Conservation (phyloP, 208 protist genomes). For the Wallacemonas sp. region DNA sequence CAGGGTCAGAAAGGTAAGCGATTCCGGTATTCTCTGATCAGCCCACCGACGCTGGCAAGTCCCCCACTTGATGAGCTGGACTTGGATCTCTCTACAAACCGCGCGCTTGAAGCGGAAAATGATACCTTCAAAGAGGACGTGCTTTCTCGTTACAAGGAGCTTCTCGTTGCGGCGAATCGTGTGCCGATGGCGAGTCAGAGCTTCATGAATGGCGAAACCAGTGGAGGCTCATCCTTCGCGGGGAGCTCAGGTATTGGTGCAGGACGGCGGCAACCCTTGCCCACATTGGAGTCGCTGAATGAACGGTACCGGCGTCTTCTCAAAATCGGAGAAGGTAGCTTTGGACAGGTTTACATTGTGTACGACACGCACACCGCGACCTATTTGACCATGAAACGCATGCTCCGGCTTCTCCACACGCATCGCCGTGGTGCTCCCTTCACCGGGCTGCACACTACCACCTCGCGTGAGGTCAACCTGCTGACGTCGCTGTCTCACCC, state of each 20-base stretch:
- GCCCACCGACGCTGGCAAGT: slow-evolving; percentile 4
- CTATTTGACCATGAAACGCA: slow-evolving; percentile 87
- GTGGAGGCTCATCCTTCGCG: slow-evolving; percentile 1
- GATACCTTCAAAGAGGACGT: slow-evolving; percentile 13
- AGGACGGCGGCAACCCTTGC: background rate
- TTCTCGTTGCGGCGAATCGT: slow-evolving; percentile 10
- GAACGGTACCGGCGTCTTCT: slow-evolving; percentile 60
- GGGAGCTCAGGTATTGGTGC: background rate
- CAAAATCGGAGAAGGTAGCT: slow-evolving; percentile 87
- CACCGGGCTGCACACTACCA: slow-evolving; percentile 70
- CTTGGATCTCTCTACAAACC: slow-evolving; percentile 3
- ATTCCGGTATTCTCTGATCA: slow-evolving; percentile 10
- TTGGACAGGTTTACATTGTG: slow-evolving; percentile 86
- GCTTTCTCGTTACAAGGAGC: slow-evolving; percentile 16
- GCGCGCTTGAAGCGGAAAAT: slow-evolving; percentile 12
- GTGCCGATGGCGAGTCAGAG: background rate
- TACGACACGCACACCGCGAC: slow-evolving; percentile 65
- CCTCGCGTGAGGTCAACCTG: slow-evolving; percentile 72
- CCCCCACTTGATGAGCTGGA: slow-evolving; percentile 3
- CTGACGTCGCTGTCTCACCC: slow-evolving; percentile 68
- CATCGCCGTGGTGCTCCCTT: slow-evolving; percentile 29
- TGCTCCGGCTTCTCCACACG: slow-evolving; percentile 61
- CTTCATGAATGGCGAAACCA: background rate
- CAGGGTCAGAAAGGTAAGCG: background rate
- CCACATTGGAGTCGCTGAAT: slow-evolving; percentile 29